phyloP scores from a whole-genome alignment of 2,329 filamentous ascomycete species.

The Pseudogymnoascus sp. region DNA sequence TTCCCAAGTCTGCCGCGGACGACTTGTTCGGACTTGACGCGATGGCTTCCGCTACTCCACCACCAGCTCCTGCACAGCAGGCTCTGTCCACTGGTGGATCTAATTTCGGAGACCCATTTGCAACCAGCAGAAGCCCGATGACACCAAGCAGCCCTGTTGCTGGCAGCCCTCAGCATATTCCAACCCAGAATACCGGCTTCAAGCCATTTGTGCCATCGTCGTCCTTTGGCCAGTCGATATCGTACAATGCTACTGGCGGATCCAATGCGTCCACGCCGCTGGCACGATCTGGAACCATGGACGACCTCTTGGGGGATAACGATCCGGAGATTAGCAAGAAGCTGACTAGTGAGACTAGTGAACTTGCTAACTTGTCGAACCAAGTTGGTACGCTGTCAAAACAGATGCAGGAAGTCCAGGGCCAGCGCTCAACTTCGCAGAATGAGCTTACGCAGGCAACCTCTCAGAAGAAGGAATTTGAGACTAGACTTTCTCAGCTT shows the following conservation, averaged over 20 bases:
- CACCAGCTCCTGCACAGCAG: slow-evolving; percentile 52
- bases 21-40: slow-evolving; percentile 91
- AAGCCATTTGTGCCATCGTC: slow-evolving; percentile 91
- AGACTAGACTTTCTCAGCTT: slow-evolving; percentile 79
- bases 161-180: slow-evolving; percentile 24
- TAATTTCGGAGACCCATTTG: slow-evolving; percentile 41
- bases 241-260: slow-evolving; percentile 66
- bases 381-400: slow-evolving; percentile 86
- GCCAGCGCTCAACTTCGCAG: slow-evolving; percentile 71
- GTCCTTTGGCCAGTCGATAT: slow-evolving; percentile 79
- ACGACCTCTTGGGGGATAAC: slow-evolving; percentile 85
- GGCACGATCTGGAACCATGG: slow-evolving; percentile 48
- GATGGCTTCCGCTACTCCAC: slow-evolving; percentile 43
- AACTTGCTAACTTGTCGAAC: slow-evolving; percentile 92
- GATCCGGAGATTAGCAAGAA: slow-evolving; percentile 86
- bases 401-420: slow-evolving; percentile 90
- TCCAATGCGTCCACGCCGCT: slow-evolving; percentile 31
- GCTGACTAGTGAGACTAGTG: slow-evolving; percentile 80
- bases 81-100: slow-evolving; percentile 71
- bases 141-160: slow-evolving; percentile 27
- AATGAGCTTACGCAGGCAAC: slow-evolving; percentile 75
- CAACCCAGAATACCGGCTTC: slow-evolving; percentile 47
- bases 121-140: slow-evolving; percentile 34
- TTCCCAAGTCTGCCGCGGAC: slow-evolving; percentile 77
- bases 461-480: slow-evolving; percentile 88